These are phyloP conservation scores for Staphylotrichum tortipilum DNA, from an alignment of 495 filamentous ascomycete species.

Conservation along the genomic window DNA sequence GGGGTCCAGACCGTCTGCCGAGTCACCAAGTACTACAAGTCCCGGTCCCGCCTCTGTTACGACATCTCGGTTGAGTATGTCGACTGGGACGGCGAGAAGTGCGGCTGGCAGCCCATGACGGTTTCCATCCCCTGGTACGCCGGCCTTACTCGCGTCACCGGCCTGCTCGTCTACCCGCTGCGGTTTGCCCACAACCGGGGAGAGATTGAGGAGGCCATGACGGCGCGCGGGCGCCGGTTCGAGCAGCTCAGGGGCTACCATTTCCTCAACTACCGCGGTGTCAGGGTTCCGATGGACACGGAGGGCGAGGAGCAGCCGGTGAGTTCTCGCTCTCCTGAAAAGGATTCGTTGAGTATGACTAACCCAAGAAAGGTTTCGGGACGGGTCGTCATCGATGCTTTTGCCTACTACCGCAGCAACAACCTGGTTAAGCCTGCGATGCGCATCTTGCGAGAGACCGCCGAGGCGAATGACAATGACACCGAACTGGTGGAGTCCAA, in stretches of 20 bases:
- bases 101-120: slow-evolving; percentile 33
- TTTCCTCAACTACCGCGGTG: slow-evolving; percentile 47
- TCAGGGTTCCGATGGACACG: slow-evolving; percentile 6
- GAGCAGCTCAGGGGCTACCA: slow-evolving; percentile 45
- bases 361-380: background rate
- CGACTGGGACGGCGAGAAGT: slow-evolving; percentile 48
- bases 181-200: slow-evolving; percentile 37
- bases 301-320: background rate
- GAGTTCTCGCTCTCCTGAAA: background rate
- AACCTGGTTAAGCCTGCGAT: slow-evolving; percentile 6
- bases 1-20: slow-evolving; percentile 14
- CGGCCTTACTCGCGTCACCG: slow-evolving; percentile 42
- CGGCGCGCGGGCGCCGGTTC: slow-evolving; percentile 37
- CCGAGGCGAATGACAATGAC: background rate
- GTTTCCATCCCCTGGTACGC: slow-evolving; percentile 35
- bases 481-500: no score
- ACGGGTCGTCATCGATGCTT: slow-evolving; percentile 17
- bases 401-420: slow-evolving; percentile 14
- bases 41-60: slow-evolving; percentile 4
- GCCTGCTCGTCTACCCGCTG: slow-evolving; percentile 45
- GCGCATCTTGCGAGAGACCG: slow-evolving; percentile 4
- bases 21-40: slow-evolving; percentile 5
- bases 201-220: slow-evolving; percentile 23
- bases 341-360: background rate
- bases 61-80: slow-evolving; percentile 33